Base-by-base conservation (phyloP, 352 stramenopile genomes). In the Blastocystis sp. region DNA sequence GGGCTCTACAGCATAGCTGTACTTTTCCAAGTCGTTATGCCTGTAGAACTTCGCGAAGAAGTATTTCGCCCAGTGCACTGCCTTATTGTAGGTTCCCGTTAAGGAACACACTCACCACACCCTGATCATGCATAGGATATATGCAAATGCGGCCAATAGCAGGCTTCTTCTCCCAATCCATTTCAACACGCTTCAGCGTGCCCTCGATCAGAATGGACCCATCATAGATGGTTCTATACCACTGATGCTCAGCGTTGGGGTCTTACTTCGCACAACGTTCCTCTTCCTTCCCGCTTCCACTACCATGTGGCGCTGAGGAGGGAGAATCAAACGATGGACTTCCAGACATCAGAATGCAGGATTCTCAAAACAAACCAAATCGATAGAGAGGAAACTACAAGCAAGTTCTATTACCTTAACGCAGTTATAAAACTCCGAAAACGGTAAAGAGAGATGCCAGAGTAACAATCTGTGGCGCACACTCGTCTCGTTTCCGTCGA, bases 361-460 rank as follows among this genome's bases (percentile, higher is more conserved):
- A 76, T 34, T 24, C 66, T 11, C n/a, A 76, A 76, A 60, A 76
- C 66, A 48, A 76, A 57, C 48, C 66, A 57, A 76, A 52, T 60
- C 42, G 48, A 76, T 24, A 76, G 54, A 52, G 54, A 76, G 14
- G 54, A 45, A 28, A 76, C 66, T 76, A 48, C 66, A 76, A 76
- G 66, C 66, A 76, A 76, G 38, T 57, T 76, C 66, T 76, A 76
- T 45, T 76, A 76, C 66, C 48, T 42, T 59, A 28, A 76, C n/a
- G 52, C 4, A 76, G 66, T 40, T 34, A n/a, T 19, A 34, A n/a
- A 34, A 48, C 66, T 76, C 54, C 52, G 34, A 40, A 76, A 76
- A 57, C 21, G 66, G n/a, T 57, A 76, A 57, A 76, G 66, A 76
- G 38, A 76, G 38, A 76, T 76, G 66, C 66, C 14, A 76, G 66